These are phyloP conservation scores for Grigorovia yakushimaensis DNA, from an alignment of 805 yeast genomes.

Conservation along the genomic window DNA sequence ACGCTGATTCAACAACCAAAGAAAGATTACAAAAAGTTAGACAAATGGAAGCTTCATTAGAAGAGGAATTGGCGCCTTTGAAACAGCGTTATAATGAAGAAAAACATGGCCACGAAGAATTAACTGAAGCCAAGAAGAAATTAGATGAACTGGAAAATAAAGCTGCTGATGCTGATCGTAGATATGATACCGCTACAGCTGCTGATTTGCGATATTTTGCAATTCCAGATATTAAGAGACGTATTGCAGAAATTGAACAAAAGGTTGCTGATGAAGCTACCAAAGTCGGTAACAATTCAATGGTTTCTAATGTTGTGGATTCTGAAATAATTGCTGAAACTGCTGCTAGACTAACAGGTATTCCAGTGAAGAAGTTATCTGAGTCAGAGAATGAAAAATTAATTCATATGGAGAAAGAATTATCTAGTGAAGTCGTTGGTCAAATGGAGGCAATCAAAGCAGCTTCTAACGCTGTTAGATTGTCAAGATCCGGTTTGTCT, in stretches of 20 bases:
- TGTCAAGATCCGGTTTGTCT: constrained; percentile 87
- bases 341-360: constrained; percentile 93
- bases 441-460: constrained; percentile 94
- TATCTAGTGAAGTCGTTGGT: constrained; percentile 81
- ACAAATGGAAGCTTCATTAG: constrained; percentile 69
- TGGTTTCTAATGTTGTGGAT: constrained; percentile 86
- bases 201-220: constrained; percentile 97
- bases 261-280: constrained; percentile 70
- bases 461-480: constrained; percentile 88
- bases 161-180: constrained; percentile 94
- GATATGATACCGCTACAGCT: constrained; percentile 86
- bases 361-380: constrained; percentile 87
- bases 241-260: constrained; percentile 65
- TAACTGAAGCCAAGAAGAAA: constrained; percentile 80
- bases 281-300: constrained; percentile 45
- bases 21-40: constrained; percentile 77
- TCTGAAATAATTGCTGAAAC: constrained; percentile 92
- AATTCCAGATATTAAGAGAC: constrained; percentile 79
- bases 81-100: constrained; percentile 80
- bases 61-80: constrained; percentile 76
- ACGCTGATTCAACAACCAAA: constrained; percentile 68
- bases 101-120: constrained; percentile 82
- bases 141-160: constrained; percentile 87
- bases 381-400: constrained; percentile 92
- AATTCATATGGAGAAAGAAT: constrained; percentile 86